phyloP scores from a whole-genome alignment of 805 yeast species.

The Torulaspora indica region DNA sequence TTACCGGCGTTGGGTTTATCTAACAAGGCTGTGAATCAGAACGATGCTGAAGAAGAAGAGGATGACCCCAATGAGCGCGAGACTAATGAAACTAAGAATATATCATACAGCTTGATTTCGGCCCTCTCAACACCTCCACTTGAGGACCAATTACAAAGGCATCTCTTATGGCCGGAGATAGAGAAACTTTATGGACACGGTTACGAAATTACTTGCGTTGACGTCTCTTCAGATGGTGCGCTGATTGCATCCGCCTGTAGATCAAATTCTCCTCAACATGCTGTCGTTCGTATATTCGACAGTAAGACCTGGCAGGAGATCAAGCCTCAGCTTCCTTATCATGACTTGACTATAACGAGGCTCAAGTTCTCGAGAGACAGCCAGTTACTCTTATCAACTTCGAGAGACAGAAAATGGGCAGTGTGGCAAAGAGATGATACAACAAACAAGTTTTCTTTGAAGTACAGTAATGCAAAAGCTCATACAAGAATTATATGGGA shows the following conservation, averaged over 20 bases:
- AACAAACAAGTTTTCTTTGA: slow-evolving; percentile 40
- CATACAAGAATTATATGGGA: slow-evolving; percentile 96
- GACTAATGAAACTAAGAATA: slow-evolving; percentile 36
- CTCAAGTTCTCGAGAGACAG: slow-evolving; percentile 70
- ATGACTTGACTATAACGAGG: slow-evolving; percentile 80
- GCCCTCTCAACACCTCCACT: slow-evolving; percentile 60
- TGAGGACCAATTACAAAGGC: slow-evolving; percentile 88
- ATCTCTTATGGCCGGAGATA: slow-evolving; percentile 89
- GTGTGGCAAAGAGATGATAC: slow-evolving; percentile 55
- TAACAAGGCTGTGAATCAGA: slow-evolving; percentile 71
- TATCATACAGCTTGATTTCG: slow-evolving; percentile 45
- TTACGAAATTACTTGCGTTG: slow-evolving; percentile 81
- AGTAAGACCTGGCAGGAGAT: slow-evolving; percentile 57
- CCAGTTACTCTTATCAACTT: slow-evolving; percentile 62
- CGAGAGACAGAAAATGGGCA: slow-evolving; percentile 84
- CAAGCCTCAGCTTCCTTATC: slow-evolving; percentile 57
- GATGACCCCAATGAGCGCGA: slow-evolving; percentile 34
- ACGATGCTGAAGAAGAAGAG: slow-evolving; percentile 41
- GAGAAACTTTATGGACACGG: slow-evolving; percentile 98
- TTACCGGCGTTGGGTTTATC: slow-evolving; percentile 92
- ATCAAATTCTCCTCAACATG: slow-evolving; percentile 79
- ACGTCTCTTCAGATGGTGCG: slow-evolving; percentile 56
- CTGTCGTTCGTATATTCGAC: slow-evolving; percentile 74
- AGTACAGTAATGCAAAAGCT: slow-evolving; percentile 55
- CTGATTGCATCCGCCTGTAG: slow-evolving; percentile 86